Evolutionary conservation across 805 yeast species (phyloP).

Genomic region (Schwanniomyces polymorphus): DNA sequence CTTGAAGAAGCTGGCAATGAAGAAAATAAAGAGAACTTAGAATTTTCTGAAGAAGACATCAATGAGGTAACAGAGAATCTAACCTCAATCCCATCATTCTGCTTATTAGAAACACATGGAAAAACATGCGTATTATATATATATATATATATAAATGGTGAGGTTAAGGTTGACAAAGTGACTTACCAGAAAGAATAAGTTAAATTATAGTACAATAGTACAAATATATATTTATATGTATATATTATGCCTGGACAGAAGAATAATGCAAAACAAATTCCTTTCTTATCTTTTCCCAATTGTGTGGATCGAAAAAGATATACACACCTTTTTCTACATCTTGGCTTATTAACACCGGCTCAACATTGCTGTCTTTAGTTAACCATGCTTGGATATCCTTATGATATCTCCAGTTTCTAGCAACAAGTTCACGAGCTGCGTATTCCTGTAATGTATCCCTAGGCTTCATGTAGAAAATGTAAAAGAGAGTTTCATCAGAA

Average conservation of each 20-base stretch:
- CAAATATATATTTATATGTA: not conserved
- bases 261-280: conserved; percentile 57
- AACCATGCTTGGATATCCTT: conserved; percentile 95
- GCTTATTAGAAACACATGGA: conserved; percentile 84
- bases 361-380: conserved; percentile 87
- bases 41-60: conserved; percentile 14
- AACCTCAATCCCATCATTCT: conserved; percentile 75
- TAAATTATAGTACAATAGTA: conserved; percentile 3
- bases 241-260: conserved; percentile 26
- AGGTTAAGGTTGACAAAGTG: conserved; percentile 89
- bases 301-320: conserved; percentile 90
- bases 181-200: conserved; percentile 32
- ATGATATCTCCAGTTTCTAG: conserved; percentile 96
- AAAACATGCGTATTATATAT: conserved; percentile 77
- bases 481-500: conserved; percentile 90
- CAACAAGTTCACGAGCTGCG: conserved; percentile 87
- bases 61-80: conserved; percentile 18
- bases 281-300: conserved; percentile 91
- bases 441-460: conserved; percentile 90
- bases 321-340: conserved; percentile 93
- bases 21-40: conserved; percentile 5
- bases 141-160: conserved; percentile 76
- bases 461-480: conserved; percentile 91
- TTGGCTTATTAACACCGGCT: conserved; percentile 75
- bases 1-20: conserved; percentile 14